These are phyloP conservation scores for Plantago elongata DNA, from an alignment of 257 asterid genomes.

Conservation along the genomic window DNA sequence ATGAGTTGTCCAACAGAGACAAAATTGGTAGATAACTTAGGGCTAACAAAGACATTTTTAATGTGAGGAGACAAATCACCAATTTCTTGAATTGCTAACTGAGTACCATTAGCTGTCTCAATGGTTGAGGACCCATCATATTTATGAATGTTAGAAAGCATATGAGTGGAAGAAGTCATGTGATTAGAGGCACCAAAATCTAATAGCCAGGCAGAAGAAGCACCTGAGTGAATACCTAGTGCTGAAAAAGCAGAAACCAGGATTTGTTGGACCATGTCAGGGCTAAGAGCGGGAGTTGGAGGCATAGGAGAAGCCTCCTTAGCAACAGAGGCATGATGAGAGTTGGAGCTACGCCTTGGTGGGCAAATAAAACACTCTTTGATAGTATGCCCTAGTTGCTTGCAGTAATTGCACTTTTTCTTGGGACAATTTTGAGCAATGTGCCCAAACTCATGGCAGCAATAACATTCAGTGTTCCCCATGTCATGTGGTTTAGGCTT, in stretches of 20 bases:
- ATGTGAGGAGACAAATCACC: too few species aligned
- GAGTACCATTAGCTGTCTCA: neutral
- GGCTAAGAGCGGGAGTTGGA: neutral
- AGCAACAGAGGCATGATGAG: neutral
- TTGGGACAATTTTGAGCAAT: neutral
- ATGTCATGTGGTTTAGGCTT: neutral
- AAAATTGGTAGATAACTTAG: too few species aligned
- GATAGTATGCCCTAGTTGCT: neutral
- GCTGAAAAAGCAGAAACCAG: neutral
- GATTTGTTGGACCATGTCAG: neutral
- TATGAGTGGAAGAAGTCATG: neutral
- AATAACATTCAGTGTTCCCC: neutral
- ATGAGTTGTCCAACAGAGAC: too few species aligned
- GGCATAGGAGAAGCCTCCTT: neutral
- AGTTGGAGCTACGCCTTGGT: neutral
- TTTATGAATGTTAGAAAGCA: neutral
- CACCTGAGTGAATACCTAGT: neutral
- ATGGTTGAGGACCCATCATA: neutral
- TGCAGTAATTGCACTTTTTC: slow-evolving; percentile 2
- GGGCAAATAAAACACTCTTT: neutral
- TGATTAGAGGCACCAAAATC: neutral
- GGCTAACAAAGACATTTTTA: too few species aligned
- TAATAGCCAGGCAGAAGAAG: neutral
- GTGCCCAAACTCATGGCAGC: neutral
- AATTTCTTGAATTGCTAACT: too few species aligned